Conservation (phyloP, 2,329 filamentous ascomycete species). For the Teratosphaeria epicoccoides region DNA sequence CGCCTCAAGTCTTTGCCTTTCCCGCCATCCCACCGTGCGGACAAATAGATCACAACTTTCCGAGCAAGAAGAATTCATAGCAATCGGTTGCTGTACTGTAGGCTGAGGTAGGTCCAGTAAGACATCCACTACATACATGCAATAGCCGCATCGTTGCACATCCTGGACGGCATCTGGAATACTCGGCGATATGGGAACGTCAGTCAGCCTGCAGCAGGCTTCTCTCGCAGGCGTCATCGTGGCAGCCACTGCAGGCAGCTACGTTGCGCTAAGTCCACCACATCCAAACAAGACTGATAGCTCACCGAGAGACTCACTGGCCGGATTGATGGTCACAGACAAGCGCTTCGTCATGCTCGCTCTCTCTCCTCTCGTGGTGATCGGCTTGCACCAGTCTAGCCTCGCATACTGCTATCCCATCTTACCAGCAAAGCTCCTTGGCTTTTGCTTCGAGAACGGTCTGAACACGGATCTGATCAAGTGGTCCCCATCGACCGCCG, state of each 20-base stretch:
- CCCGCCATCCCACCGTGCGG: too few relatives aligned
- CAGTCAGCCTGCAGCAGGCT: not conserved
- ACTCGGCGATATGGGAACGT: not conserved
- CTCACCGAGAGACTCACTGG: not conserved
- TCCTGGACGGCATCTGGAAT: too few relatives aligned
- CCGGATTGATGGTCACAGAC: not conserved
- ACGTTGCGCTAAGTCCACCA: not conserved
- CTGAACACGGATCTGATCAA: not conserved
- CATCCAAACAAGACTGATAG: not conserved
- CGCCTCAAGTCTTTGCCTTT: too few relatives aligned
- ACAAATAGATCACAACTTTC: too few relatives aligned
- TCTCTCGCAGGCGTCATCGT: not conserved
- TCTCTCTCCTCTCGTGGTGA: not conserved
- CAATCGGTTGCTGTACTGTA: not conserved
- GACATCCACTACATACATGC: too few relatives aligned
- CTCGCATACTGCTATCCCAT: not conserved
- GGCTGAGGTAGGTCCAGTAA: not conserved
- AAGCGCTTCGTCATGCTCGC: not conserved
- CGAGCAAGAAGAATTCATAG: too few relatives aligned
- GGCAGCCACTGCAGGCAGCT: not conserved
- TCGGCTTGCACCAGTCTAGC: not conserved
- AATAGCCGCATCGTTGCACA: too few relatives aligned
- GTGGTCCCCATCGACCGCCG: not conserved
- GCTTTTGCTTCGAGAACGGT: not conserved
- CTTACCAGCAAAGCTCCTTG: not conserved